Conservation (phyloP, 352 stramenopile genomes). For the Salisapilia sapeloensis region DNA sequence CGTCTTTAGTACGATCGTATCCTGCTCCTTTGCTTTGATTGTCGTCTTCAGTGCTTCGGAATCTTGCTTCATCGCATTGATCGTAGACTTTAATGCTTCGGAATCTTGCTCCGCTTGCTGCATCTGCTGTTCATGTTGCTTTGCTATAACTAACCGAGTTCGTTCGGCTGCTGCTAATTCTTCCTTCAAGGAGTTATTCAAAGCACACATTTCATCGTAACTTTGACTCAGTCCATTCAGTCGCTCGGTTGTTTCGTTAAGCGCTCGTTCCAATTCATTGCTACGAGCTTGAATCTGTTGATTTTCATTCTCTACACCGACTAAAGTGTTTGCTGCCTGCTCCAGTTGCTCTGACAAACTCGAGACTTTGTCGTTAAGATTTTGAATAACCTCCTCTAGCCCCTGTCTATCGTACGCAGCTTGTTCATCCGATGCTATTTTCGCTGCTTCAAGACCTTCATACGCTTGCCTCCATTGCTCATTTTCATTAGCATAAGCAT, state of each 20-base stretch:
- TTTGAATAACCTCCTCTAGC: constrained; percentile 21
- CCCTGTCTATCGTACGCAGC: constrained; percentile 22
- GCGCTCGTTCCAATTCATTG: no score
- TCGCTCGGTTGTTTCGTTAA: no score
- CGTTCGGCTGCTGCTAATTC: no score
- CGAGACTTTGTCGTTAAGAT: no score
- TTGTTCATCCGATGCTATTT: constrained; percentile 23
- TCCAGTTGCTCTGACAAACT: no score
- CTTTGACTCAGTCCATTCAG: no score
- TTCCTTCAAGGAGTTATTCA: no score
- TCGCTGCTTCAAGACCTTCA: constrained; percentile 26
- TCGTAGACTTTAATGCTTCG: constrained; percentile 9
- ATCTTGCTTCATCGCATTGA: not conserved
- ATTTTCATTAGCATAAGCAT: constrained; percentile 33
- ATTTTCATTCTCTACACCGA: no score
- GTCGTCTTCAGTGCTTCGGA: not conserved
- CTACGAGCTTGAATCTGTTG: no score
- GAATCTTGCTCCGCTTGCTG: constrained; percentile 15
- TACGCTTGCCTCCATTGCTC: constrained; percentile 42
- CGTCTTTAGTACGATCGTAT: constrained; percentile 5
- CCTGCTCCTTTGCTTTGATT: not conserved
- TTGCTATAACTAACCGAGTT: no score
- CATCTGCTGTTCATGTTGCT: constrained; percentile 5
- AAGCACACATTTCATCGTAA: no score
- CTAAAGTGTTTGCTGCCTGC: no score